Percentiles rank a stretch among this genome's conserved stretches.
These are phyloP conservation scores for Rheum nobile DNA, from an alignment of 148 eudicot species.

Conservation along the genomic window DNA sequence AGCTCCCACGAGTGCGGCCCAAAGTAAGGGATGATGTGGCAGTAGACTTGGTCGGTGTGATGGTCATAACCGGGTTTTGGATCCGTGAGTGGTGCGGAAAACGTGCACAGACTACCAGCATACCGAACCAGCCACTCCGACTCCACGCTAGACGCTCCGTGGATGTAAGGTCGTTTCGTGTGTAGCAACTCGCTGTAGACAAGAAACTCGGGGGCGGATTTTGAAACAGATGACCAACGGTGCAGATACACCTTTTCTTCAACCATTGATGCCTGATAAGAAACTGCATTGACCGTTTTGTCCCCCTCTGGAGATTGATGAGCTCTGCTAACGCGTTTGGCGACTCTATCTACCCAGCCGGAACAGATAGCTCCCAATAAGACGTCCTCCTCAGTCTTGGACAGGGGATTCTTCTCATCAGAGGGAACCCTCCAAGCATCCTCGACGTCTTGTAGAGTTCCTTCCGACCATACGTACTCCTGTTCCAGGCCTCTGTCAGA, in stretches of 20 bases:
- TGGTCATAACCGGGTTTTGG: slow-evolving; percentile 59
- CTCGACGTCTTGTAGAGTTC: slow-evolving; percentile 54
- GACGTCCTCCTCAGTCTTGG: slow-evolving; percentile 48
- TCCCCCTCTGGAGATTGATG: slow-evolving; percentile 29
- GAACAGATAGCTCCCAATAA: slow-evolving; percentile 85
- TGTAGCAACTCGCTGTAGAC: slow-evolving; percentile 64
- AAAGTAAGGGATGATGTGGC: slow-evolving; percentile 52
- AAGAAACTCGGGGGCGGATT: slow-evolving; percentile 58
- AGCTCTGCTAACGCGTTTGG: slow-evolving; percentile 40
- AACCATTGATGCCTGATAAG: slow-evolving; percentile 56
- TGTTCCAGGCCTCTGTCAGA: slow-evolving; percentile 20
- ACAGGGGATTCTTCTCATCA: slow-evolving; percentile 39
- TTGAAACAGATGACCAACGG: slow-evolving; percentile 57
- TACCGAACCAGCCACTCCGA: slow-evolving; percentile 70
- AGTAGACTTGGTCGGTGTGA: slow-evolving; percentile 39
- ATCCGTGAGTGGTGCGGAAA: slow-evolving; percentile 47
- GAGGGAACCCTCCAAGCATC: slow-evolving; percentile 41
- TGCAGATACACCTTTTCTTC: slow-evolving; percentile 59
- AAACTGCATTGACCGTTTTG: slow-evolving; percentile 39
- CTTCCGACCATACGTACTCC: slow-evolving; percentile 50
- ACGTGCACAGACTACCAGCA: slow-evolving; percentile 49
- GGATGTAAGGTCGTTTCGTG: slow-evolving; percentile 58
- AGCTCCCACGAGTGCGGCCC: slow-evolving; percentile 65
- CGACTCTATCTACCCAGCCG: slow-evolving; percentile 95
- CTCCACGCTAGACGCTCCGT: slow-evolving; percentile 61